phyloP scores from a whole-genome alignment of 1,284 basidiomycete species.

The Coniferiporia sulphurascens region DNA sequence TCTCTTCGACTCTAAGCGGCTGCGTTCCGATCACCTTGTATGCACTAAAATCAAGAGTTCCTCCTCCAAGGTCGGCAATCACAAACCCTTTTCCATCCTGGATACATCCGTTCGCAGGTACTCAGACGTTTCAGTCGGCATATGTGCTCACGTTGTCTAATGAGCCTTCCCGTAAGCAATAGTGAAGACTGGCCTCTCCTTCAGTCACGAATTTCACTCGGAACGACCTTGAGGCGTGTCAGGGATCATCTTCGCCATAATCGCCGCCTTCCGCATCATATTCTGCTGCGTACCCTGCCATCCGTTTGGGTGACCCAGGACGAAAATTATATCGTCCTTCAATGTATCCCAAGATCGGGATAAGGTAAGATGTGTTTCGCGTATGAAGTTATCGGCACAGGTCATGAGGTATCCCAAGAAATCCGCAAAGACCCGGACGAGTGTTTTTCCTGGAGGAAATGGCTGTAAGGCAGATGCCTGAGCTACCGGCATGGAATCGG shows the following conservation, averaged over 20 bases:
- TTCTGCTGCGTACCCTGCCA: slow-evolving; percentile 81
- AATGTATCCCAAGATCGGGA: slow-evolving; percentile 54
- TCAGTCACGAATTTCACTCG: slow-evolving; percentile 73
- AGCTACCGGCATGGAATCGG: slow-evolving; percentile 65
- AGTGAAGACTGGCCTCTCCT: slow-evolving; percentile 74
- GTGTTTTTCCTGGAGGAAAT: slow-evolving; percentile 55
- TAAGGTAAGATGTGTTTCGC: slow-evolving; percentile 61
- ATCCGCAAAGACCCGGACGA: slow-evolving; percentile 71
- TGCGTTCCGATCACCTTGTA: slow-evolving; percentile 61
- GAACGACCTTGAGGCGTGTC: slow-evolving; percentile 65
- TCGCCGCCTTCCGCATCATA: slow-evolving; percentile 65
- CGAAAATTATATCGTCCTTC: slow-evolving; percentile 52
- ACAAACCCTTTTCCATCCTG: slow-evolving; percentile 63
- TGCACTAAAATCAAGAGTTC: slow-evolving; percentile 72
- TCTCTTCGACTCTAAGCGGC: slow-evolving; percentile 73
- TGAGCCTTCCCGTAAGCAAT: slow-evolving; percentile 68
- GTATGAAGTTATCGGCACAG: slow-evolving; percentile 66
- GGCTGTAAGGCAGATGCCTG: slow-evolving; percentile 68
- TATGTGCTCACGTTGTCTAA: slow-evolving; percentile 60
- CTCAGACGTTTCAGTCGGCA: slow-evolving; percentile 8
- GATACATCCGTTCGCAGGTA: not conserved
- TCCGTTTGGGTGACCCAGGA: slow-evolving; percentile 72
- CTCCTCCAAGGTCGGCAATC: slow-evolving; percentile 73
- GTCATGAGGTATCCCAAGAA: slow-evolving; percentile 66
- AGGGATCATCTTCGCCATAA: slow-evolving; percentile 60